A percentile compares a stretch with the other conserved stretches of the same genome.
Evolutionary conservation across 2,329 filamentous ascomycete genomes (phyloP).

Genomic region (Trichoderma oligosporum): DNA sequence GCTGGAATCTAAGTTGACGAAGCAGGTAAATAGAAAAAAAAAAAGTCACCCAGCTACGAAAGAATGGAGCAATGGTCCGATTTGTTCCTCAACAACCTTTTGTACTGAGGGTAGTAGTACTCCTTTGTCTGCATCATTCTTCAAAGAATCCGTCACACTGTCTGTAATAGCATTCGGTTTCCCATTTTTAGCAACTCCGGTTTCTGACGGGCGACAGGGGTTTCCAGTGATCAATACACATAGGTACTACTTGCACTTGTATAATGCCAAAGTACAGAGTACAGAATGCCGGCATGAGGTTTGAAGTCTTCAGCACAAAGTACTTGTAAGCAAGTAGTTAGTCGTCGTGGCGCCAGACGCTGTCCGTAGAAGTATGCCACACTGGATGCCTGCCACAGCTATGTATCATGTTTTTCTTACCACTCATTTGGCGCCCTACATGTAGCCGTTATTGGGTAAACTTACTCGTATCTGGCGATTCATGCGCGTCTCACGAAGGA

Average conservation of each 20-base stretch:
- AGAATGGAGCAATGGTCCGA: background rate
- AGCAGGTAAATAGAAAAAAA: background rate
- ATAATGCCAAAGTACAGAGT: background rate
- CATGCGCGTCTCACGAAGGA: background rate
- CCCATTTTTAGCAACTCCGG: slow-evolving; percentile 24
- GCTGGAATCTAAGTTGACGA: slow-evolving; percentile 9
- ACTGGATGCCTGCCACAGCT: no score
- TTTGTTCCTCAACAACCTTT: no score
- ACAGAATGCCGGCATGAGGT: background rate
- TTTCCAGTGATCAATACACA: slow-evolving; percentile 3
- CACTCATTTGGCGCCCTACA: background rate
- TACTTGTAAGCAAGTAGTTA: background rate
- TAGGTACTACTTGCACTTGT: no score
- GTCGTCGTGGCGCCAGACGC: background rate
- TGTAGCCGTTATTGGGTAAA: background rate
- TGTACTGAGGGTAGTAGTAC: no score
- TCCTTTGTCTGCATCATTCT: no score
- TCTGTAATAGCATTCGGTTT: slow-evolving; percentile 21
- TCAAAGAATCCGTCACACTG: no score
- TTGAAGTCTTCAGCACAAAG: slow-evolving; percentile 7
- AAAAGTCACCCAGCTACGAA: background rate
- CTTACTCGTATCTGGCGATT: slow-evolving; percentile 17
- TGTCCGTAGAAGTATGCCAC: no score
- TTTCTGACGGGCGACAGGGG: slow-evolving; percentile 11
- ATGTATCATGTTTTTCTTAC: background rate